Conservation (phyloP, 192 early-diverging fungal species). For the Coemansia sp. region DNA sequence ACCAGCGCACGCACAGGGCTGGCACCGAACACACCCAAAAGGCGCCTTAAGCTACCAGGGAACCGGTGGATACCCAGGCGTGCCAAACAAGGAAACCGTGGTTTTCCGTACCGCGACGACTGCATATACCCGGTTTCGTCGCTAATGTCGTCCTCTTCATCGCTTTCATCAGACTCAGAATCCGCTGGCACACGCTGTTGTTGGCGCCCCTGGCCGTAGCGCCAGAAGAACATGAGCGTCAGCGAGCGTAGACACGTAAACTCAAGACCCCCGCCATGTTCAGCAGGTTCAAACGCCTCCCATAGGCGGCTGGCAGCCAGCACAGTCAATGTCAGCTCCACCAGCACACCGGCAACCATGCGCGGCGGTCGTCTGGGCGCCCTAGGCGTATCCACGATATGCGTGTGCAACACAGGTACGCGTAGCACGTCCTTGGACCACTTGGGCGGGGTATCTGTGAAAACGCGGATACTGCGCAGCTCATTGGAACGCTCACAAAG, state of each 20-base stretch:
- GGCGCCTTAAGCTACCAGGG: background rate
- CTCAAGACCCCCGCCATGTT: too few species aligned
- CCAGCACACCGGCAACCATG: slow-evolving; percentile 2
- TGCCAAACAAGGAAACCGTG: slow-evolving; percentile 12
- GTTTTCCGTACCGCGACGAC: background rate
- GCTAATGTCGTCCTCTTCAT: background rate
- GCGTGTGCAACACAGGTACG: slow-evolving; percentile 3
- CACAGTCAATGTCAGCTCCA: slow-evolving; percentile 9
- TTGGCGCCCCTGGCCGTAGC: background rate
- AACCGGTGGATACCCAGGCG: slow-evolving; percentile 15
- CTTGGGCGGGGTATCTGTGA: background rate
- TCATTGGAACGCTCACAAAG: slow-evolving; percentile 14
- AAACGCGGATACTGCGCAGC: background rate
- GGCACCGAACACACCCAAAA: slow-evolving; percentile 9
- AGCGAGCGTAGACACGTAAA: slow-evolving; percentile 11
- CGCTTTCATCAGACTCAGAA: background rate
- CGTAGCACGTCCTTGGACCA: background rate
- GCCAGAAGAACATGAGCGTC: slow-evolving; percentile 7
- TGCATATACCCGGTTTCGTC: background rate
- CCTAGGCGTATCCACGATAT: background rate
- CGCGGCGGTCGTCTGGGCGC: background rate
- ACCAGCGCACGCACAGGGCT: slow-evolving; percentile 8
- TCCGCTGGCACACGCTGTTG: background rate
- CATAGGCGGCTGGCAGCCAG: background rate
- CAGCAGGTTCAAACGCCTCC: slow-evolving; percentile 14